phyloP scores from a whole-genome alignment of 257 asterid species.

The Penstemon barbatus region DNA sequence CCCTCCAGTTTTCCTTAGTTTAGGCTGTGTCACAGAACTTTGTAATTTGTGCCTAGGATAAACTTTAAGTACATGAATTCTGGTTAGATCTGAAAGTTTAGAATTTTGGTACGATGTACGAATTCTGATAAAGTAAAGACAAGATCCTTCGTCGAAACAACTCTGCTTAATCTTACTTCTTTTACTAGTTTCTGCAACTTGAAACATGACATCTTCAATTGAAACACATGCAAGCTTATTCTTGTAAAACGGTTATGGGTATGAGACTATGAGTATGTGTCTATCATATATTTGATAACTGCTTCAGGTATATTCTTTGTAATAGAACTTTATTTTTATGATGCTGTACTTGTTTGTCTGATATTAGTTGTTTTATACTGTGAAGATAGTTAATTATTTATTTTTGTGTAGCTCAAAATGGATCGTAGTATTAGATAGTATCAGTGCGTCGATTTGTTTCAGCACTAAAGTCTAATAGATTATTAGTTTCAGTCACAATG shows the following conservation, averaged over 20 bases:
- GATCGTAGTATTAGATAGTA: background rate
- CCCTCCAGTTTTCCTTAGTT: background rate
- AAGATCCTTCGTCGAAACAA: too few species aligned
- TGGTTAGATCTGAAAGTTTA: background rate
- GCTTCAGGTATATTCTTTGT: background rate
- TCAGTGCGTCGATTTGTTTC: background rate
- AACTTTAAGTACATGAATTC: background rate
- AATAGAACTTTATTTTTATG: background rate
- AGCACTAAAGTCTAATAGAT: background rate
- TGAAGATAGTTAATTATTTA: background rate
- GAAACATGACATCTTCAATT: too few species aligned
- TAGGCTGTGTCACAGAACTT: background rate
- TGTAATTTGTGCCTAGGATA: background rate
- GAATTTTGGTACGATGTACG: background rate
- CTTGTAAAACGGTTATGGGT: too few species aligned
- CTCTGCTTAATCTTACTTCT: too few species aligned
- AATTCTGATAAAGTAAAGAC: background rate
- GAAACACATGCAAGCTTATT: too few species aligned
- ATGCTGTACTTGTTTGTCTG: background rate
- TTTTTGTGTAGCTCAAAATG: background rate
- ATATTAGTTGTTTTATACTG: background rate
- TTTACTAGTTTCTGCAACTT: too few species aligned
- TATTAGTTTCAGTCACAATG: background rate
- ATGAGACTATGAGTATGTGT: background rate
- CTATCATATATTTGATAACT: background rate